These are phyloP conservation scores for Breynia disticha DNA, from an alignment of 441 rosid genomes.

Conservation along the genomic window DNA sequence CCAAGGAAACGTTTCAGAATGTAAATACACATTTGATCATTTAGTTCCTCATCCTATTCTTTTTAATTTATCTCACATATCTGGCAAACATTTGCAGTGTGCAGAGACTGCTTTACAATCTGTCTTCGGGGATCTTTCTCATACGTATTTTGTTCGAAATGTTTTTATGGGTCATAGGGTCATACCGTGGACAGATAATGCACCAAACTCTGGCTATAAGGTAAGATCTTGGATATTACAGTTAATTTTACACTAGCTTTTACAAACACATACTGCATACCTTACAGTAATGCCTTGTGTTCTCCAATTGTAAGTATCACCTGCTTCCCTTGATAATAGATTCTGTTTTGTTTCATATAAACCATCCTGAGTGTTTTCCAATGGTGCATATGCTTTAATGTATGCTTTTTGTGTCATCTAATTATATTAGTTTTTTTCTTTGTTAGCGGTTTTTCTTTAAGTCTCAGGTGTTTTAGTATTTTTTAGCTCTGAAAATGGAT, in stretches of 20 bases:
- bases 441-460: conserved; percentile 77
- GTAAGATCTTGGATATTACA: conserved; percentile 33
- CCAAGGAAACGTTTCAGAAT: conserved; percentile 85
- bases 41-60: background rate
- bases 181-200: conserved; percentile 32
- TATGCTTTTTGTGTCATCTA: background rate
- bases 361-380: background rate
- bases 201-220: conserved; percentile 42
- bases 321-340: background rate
- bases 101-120: conserved; percentile 81
- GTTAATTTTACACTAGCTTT: background rate
- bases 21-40: conserved; percentile 21
- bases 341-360: background rate
- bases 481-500: no score
- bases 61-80: conserved; percentile 7
- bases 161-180: conserved; percentile 91
- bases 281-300: background rate
- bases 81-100: conserved; percentile 37
- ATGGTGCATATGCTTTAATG: background rate
- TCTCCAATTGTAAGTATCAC: background rate
- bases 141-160: conserved; percentile 85
- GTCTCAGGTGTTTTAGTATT: conserved; percentile 74
- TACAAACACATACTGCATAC: no score
- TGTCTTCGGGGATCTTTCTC: conserved; percentile 67
- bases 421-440: background rate